phyloP scores from a whole-genome alignment of 1,284 basidiomycete species.

The Ceratobasidium sp. region DNA sequence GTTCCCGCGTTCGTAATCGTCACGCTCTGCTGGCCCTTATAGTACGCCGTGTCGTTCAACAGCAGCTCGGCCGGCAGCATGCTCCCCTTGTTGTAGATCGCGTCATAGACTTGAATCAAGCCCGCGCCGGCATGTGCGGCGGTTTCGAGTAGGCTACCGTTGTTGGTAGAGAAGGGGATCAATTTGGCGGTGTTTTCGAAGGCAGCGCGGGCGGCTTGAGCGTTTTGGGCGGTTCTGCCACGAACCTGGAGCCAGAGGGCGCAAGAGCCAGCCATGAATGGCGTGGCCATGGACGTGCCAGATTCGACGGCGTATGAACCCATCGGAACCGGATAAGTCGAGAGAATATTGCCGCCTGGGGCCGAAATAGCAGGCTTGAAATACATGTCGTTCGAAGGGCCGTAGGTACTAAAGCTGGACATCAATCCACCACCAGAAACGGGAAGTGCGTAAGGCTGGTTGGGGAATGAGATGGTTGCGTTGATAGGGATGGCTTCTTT shows the following conservation, averaged over 20 bases:
- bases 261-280: constrained; percentile 70
- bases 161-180: constrained; percentile 61
- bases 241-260: constrained; percentile 71
- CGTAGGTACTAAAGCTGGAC: constrained; percentile 66
- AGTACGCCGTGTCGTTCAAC: constrained; percentile 75
- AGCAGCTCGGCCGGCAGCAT: constrained; percentile 69
- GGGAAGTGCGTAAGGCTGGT: constrained; percentile 46
- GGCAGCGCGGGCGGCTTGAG: constrained; percentile 60
- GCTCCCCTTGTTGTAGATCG: constrained; percentile 66
- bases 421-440: constrained; percentile 65
- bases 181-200: constrained; percentile 70
- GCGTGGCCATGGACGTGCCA: constrained; percentile 60
- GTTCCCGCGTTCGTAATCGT: constrained; percentile 51
- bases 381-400: constrained; percentile 69
- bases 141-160: constrained; percentile 66
- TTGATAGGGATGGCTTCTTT: constrained; percentile 1
- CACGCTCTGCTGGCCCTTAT: constrained; percentile 50
- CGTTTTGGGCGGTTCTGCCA: constrained; percentile 60
- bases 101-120: constrained; percentile 70
- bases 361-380: constrained; percentile 68
- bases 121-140: constrained; percentile 74
- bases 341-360: constrained; percentile 72
- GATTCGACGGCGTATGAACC: constrained; percentile 60
- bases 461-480: neutral
- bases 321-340: constrained; percentile 62